Conservation (phyloP, 345 rosid genomes). For the Erucastrum elatum region DNA sequence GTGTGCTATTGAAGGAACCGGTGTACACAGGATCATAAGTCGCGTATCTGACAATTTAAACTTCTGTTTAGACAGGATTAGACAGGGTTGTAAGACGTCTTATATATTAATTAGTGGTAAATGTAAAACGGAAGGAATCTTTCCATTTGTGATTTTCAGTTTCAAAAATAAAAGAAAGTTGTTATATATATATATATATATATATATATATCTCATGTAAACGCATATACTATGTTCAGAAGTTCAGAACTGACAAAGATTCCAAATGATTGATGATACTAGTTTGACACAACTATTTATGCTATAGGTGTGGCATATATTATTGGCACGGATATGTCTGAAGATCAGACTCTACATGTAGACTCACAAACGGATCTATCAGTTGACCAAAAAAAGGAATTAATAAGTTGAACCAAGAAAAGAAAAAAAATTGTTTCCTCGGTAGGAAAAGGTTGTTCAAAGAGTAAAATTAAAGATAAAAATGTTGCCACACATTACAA, state of each 20-base stretch:
- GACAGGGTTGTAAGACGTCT: no score
- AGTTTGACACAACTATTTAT: background rate
- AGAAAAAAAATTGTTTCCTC: background rate
- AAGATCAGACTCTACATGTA: background rate
- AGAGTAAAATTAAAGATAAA: background rate
- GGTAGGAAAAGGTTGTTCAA: background rate
- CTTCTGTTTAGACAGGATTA: no score
- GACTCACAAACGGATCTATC: background rate
- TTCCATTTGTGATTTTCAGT: background rate
- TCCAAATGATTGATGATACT: conserved; percentile 3
- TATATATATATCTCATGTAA: no score
- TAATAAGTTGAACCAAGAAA: no score
- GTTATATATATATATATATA: no score
- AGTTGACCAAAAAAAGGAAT: background rate
- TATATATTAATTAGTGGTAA: no score
- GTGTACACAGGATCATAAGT: no score
- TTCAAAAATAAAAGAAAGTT: no score
- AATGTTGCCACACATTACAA: no score
- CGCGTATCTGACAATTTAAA: no score
- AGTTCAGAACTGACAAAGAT: background rate
- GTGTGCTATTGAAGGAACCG: no score
- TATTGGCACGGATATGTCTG: background rate
- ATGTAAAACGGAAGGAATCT: no score
- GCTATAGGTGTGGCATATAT: background rate
- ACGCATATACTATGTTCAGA: background rate